Conservation (phyloP, 768 basidiomycete species). For the Fomitopsis pulvina region DNA sequence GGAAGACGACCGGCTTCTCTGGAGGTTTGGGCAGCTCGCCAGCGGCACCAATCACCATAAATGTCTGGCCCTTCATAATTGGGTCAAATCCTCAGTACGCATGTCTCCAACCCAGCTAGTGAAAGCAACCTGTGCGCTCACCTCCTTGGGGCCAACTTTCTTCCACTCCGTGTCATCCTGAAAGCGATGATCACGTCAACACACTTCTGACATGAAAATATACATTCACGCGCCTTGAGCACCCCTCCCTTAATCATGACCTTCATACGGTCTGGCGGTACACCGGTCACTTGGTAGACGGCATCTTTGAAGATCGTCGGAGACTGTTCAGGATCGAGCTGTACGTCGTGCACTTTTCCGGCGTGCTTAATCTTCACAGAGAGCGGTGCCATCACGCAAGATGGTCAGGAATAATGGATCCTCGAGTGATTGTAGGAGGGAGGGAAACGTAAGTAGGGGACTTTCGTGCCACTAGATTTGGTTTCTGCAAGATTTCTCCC, state of each 20-base stretch:
- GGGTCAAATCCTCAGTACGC: not conserved
- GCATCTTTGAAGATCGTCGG: conserved; percentile 75
- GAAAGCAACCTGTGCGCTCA: conserved; percentile 27
- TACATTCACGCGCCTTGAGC: conserved; percentile 65
- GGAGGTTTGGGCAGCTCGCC: conserved; percentile 91
- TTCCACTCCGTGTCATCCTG: conserved; percentile 86
- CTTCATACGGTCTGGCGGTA: conserved; percentile 91
- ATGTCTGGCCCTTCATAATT: conserved; percentile 67
- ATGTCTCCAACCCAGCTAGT: too few species aligned
- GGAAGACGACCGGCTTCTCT: conserved; percentile 66
- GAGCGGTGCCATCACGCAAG: conserved; percentile 51
- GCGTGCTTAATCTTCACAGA: conserved; percentile 87
- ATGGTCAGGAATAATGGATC: not conserved
- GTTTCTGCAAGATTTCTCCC: not conserved
- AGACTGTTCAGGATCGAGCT: conserved; percentile 67
- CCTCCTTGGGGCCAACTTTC: conserved; percentile 78
- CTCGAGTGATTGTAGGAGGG: not conserved
- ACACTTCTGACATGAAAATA: not conserved
- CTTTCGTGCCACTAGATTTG: not conserved
- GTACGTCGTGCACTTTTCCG: conserved; percentile 67
- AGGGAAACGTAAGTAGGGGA: not conserved
- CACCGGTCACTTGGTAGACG: conserved; percentile 76
- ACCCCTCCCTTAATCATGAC: conserved; percentile 93
- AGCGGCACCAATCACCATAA: conserved; percentile 91
- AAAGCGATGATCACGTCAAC: not conserved